phyloP scores from a whole-genome alignment of 768 basidiomycete species.

The Phlegmacium glaucopus region DNA sequence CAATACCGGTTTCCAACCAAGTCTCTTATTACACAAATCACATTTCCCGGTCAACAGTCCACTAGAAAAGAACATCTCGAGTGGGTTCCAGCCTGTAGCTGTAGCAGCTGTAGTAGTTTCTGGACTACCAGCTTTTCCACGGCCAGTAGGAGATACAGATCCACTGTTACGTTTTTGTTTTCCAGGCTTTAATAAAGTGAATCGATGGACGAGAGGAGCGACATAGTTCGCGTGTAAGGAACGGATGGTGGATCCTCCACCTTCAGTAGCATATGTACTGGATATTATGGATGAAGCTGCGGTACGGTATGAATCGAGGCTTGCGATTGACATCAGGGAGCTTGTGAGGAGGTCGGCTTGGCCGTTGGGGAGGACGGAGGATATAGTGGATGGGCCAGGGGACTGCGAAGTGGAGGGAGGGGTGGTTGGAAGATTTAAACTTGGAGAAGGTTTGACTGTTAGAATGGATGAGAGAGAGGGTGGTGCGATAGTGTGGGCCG shows the following conservation, averaged over 20 bases:
- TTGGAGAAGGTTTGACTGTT: constrained; percentile 58
- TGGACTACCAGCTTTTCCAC: constrained; percentile 27
- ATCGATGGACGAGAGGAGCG: constrained; percentile 70
- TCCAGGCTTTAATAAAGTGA: constrained; percentile 83
- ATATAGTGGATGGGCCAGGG: constrained; percentile 18
- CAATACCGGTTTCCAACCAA: constrained; percentile 84
- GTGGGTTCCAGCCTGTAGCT: constrained; percentile 61
- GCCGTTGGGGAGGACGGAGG: constrained; percentile 15
- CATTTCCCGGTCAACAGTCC: constrained; percentile 73
- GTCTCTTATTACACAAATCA: constrained; percentile 75
- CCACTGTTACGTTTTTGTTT: constrained; percentile 44
- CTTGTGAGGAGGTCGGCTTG: constrained; percentile 27
- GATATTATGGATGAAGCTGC: constrained; percentile 52
- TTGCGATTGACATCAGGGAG: constrained; percentile 51
- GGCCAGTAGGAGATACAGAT: constrained; percentile 39
- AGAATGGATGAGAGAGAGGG: constrained; percentile 70
- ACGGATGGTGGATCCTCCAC: constrained; percentile 60
- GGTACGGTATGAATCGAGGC: constrained; percentile 64
- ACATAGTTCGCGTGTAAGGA: constrained; percentile 38
- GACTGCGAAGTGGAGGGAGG: constrained; percentile 16
- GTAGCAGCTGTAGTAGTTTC: constrained; percentile 8
- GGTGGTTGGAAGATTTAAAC: constrained; percentile 45
- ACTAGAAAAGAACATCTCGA: constrained; percentile 76
- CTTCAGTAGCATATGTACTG: constrained; percentile 68
- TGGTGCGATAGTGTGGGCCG: constrained; percentile 31